Evolutionary conservation across 257 asterid genomes (phyloP).

Genomic region (Solanum etuberosum): DNA sequence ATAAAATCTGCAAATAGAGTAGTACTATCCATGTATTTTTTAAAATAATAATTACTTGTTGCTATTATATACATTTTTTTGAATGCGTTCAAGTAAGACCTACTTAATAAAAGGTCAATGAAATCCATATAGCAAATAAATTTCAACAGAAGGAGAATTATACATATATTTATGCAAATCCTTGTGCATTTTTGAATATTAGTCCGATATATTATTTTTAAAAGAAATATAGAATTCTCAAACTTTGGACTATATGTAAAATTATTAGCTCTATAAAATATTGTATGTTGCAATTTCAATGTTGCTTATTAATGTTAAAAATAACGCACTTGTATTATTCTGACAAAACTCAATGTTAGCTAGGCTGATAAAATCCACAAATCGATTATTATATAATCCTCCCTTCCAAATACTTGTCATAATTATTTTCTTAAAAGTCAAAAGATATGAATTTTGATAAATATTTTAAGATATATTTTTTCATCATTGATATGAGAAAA

Average conservation of each 20-base stretch:
- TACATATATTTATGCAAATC: not conserved
- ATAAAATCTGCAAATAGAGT: not conserved
- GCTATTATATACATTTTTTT: not conserved
- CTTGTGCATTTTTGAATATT: not conserved
- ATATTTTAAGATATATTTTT: too few relatives aligned
- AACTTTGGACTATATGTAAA: not conserved
- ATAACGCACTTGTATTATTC: not conserved
- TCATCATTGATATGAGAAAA: not conserved
- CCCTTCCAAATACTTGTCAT: too few relatives aligned
- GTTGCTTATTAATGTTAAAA: not conserved
- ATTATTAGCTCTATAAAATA: not conserved
- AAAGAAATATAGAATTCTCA: not conserved
- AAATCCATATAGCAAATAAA: not conserved
- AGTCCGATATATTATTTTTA: not conserved
- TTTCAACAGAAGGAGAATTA: not conserved
- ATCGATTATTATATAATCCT: not conserved
- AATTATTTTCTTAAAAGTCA: too few relatives aligned
- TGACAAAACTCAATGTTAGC: not conserved
- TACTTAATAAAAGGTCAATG: not conserved
- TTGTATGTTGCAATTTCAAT: not conserved
- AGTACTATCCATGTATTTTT: not conserved
- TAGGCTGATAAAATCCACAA: not conserved
- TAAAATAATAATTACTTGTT: not conserved
- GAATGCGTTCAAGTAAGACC: not conserved
- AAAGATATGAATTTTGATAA: too few relatives aligned